phyloP scores from a whole-genome alignment of 495 filamentous ascomycete species.

The Penicillium ucsense region DNA sequence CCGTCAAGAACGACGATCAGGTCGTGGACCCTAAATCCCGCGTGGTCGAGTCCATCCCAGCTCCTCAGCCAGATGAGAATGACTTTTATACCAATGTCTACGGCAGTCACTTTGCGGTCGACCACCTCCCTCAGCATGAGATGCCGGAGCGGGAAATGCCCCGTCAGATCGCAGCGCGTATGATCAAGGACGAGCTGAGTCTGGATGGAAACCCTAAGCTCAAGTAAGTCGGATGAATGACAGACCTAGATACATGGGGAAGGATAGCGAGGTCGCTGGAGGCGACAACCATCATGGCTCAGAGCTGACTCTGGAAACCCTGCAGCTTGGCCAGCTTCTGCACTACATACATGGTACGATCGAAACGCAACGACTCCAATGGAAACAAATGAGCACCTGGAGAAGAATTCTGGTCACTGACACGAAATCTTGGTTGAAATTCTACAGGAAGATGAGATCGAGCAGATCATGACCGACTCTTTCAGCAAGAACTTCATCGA shows the following conservation, averaged over 20 bases:
- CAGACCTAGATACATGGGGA: too few relatives aligned
- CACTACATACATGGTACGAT: conserved; percentile 19
- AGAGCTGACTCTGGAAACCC: neutral
- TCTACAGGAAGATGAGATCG: conserved; percentile 70
- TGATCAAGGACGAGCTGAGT: conserved; percentile 91
- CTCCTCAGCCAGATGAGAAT: conserved; percentile 35
- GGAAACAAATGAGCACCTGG: neutral
- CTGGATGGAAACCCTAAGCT: conserved; percentile 84
- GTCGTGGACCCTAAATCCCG: conserved; percentile 13
- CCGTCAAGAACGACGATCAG: conserved; percentile 24
- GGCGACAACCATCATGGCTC: neutral
- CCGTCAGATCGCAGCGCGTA: conserved; percentile 78
- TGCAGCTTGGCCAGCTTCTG: conserved; percentile 19
- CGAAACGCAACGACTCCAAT: too few relatives aligned
- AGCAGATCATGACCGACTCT: conserved; percentile 81
- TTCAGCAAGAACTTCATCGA: conserved; percentile 92
- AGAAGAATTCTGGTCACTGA: too few relatives aligned
- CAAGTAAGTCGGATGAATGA: conserved; percentile 57
- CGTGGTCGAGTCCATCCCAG: conserved; percentile 19
- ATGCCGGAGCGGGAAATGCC: conserved; percentile 92
- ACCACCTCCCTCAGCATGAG: conserved; percentile 67
- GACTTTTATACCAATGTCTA: conserved; percentile 71
- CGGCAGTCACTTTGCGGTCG: conserved; percentile 67
- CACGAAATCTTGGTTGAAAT: too few relatives aligned
- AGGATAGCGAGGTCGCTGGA: too few relatives aligned